Evolutionary conservation across 2,329 filamentous ascomycete genomes (phyloP).

Genomic region (Fusarium coffeatum): DNA sequence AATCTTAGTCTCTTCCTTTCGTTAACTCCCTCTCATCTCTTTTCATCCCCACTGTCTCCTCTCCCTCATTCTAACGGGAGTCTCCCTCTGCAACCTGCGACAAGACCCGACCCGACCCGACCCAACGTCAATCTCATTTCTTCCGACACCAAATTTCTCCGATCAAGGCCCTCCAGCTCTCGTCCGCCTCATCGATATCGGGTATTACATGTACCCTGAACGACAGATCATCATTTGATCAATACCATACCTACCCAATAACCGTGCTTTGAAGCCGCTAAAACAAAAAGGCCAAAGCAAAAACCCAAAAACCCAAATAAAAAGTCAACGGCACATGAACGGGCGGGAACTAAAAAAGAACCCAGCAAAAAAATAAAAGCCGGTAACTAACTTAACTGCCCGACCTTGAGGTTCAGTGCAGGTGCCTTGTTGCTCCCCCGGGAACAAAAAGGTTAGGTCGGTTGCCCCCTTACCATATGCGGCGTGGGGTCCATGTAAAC

Average conservation of each 20-base stretch:
- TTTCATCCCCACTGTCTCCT: slow-evolving; percentile 26
- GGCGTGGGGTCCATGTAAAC: slow-evolving; percentile 46
- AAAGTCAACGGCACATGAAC: slow-evolving; percentile 29
- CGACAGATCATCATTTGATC: slow-evolving; percentile 4
- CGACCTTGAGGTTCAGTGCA: background rate
- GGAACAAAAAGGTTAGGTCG: slow-evolving; percentile 17
- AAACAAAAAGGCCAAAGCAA: slow-evolving; percentile 23
- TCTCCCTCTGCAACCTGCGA: slow-evolving; percentile 11
- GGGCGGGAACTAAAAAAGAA: slow-evolving; percentile 37
- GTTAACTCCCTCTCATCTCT: slow-evolving; percentile 19
- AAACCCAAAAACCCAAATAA: background rate
- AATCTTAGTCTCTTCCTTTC: slow-evolving; percentile 5
- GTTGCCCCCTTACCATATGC: slow-evolving; percentile 44
- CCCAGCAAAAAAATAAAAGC: slow-evolving; percentile 12
- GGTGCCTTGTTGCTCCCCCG: slow-evolving; percentile 31
- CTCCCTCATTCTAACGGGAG: slow-evolving; percentile 13
- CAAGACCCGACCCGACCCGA: slow-evolving; percentile 26
- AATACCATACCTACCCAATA: slow-evolving; percentile 1
- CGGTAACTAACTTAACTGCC: background rate
- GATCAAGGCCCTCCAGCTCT: slow-evolving; percentile 4
- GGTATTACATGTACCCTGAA: background rate
- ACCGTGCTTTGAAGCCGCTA: slow-evolving; percentile 25
- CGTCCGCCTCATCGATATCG: slow-evolving; percentile 4
- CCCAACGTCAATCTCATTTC: slow-evolving; percentile 25
- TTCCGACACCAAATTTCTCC: slow-evolving; percentile 25